phyloP scores from a whole-genome alignment of 257 asterid genomes.

The Thymus mandschuricus region DNA sequence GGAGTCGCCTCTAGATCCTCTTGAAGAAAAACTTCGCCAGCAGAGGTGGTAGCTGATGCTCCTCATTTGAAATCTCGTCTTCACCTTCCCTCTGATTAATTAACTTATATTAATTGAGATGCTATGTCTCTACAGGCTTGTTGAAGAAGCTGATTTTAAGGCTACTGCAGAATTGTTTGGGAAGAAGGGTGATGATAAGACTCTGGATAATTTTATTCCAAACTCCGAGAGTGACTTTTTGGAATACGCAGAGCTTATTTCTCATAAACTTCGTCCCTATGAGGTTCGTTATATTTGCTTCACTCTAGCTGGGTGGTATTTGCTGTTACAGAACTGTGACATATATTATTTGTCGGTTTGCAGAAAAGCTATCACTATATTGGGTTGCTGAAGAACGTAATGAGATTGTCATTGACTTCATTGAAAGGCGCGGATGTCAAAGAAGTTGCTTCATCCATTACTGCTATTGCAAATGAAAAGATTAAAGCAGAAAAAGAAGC shows the following conservation, averaged over 20 bases:
- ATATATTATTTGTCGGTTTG: constrained; percentile 5
- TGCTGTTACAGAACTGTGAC: constrained; percentile 15
- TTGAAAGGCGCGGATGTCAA: constrained; percentile 93
- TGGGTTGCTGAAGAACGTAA: constrained; percentile 79
- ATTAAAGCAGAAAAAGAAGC: constrained; percentile 95
- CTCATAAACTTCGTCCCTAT: constrained; percentile 74
- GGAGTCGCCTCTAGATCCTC: constrained; percentile 77
- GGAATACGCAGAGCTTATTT: constrained; percentile 84
- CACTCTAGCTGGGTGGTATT: background rate
- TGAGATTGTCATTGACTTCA: constrained; percentile 79
- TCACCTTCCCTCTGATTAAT: background rate
- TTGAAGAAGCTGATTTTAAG: constrained; percentile 96
- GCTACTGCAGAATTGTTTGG: constrained; percentile 83
- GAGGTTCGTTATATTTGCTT: constrained; percentile 60
- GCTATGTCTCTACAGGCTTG: constrained; percentile 61
- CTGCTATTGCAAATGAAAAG: constrained; percentile 97
- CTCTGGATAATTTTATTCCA: constrained; percentile 87
- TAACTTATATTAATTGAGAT: constrained; percentile 10
- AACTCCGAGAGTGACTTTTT: constrained; percentile 76
- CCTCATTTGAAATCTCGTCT: background rate
- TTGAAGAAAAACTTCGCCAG: constrained; percentile 88
- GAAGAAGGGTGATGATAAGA: constrained; percentile 69
- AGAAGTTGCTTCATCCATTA: constrained; percentile 83
- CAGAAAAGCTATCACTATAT: constrained; percentile 97
- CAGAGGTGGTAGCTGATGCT: constrained; percentile 58